Base-by-base conservation (phyloP, 164 flowering plant genomes). In the Paratinospora sagittata region DNA sequence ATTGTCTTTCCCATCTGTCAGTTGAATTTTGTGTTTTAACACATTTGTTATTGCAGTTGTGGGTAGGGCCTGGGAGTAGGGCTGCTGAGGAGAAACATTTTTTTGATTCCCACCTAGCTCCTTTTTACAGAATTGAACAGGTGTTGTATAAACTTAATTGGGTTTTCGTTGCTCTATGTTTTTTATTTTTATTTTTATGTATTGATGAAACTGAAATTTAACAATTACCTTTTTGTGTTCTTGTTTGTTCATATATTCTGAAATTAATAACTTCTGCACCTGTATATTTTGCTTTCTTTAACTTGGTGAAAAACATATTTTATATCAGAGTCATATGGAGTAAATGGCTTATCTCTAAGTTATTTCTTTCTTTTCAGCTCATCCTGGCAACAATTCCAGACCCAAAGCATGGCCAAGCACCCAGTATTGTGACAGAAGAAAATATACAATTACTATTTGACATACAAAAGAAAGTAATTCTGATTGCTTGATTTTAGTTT, bases 81-180 rank as follows among this genome's bases (percentile, higher is more conserved):
- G 98, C 98, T 55, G 96, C 97, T 27, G 87, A 81, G 78, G 97
- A 96, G 84, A 96, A 96, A 74, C 80, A 77, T 21, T 96, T 84
- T 79, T 96, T 96, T 73, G 99, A 96, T 85, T 89, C 66, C 78
- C 97, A 93, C 69, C 88, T 96, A 27, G 95, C 97, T 23, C 99
- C 99, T 2, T 96, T 93, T 78, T 96, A 96, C 81, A 83, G 99
- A 82, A 93, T 96, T 72, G 98, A 96, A 73, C 95, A 96, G 99
- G 99, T 96, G 58, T 10, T 58, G 45, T 39, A 61, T 66, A 27
- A 16, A 69, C 49, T 26, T 19, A 57, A 60, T 26, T 65, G 24
- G 67, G 24, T 17, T 45, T 63, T 61, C n/a, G 8, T 52, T 66
- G 60, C 41, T 75, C 23, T 43, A 6, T n/a, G 17, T 12, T n/a